Evolutionary conservation across 352 stramenopile genomes (phyloP).

Genomic region (Halophytophthora polymorphica): DNA sequence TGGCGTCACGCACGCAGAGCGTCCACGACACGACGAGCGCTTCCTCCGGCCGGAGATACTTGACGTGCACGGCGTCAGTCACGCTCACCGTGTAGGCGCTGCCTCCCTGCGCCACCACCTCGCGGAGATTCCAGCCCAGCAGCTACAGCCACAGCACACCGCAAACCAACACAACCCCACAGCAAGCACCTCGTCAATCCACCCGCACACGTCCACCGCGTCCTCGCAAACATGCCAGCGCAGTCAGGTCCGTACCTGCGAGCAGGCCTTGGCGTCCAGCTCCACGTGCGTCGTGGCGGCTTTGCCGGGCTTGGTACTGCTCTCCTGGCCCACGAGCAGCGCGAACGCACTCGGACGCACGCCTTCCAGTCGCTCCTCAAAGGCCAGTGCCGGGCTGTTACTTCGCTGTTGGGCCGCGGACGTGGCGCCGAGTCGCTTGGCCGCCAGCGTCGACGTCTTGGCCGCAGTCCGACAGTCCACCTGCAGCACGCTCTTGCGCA

Average conservation of each 20-base stretch:
- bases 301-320: slow-evolving; percentile 27
- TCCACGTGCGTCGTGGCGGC: slow-evolving; percentile 25
- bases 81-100: slow-evolving; percentile 47
- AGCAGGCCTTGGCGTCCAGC: slow-evolving; percentile 40
- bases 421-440: slow-evolving; percentile 14
- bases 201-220: not conserved
- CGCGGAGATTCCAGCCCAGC: slow-evolving; percentile 56
- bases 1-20: slow-evolving; percentile 35
- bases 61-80: slow-evolving; percentile 36
- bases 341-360: slow-evolving; percentile 60
- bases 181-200: slow-evolving; percentile 4
- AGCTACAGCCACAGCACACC: slow-evolving; percentile 44
- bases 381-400: slow-evolving; percentile 18
- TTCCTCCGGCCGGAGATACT: slow-evolving; percentile 48
- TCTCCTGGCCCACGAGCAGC: slow-evolving; percentile 51
- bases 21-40: slow-evolving; percentile 46
- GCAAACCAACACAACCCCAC: no score
- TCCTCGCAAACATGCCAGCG: not conserved
- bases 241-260: slow-evolving; percentile 32
- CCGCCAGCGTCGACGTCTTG: slow-evolving; percentile 5
- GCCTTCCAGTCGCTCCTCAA: slow-evolving; percentile 63
- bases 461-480: slow-evolving; percentile 48
- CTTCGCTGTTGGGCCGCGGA: not conserved
- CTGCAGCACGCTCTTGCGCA: slow-evolving; percentile 63
- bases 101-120: slow-evolving; percentile 45